phyloP scores from a whole-genome alignment of 805 yeast species.

The Metschnikowia anglica region DNA sequence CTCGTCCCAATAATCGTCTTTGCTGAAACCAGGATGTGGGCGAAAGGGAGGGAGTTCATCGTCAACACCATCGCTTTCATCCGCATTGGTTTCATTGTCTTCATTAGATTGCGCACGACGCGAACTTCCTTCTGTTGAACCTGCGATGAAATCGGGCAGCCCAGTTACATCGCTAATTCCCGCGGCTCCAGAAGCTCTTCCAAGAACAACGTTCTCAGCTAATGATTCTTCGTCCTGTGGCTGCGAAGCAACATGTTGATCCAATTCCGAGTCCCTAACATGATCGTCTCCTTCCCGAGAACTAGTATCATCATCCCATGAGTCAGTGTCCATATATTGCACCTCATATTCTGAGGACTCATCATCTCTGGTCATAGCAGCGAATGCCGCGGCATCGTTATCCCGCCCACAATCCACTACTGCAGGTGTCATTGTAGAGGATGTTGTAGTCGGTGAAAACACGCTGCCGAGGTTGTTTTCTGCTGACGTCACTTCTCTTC shows the following conservation, averaged over 20 bases:
- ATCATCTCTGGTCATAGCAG: conserved; percentile 2
- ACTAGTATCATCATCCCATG: conserved; percentile 17
- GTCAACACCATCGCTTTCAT: background rate
- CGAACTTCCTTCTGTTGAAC: background rate
- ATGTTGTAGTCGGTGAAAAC: background rate
- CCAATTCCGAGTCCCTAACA: background rate
- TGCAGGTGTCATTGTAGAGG: background rate
- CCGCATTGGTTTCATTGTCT: background rate
- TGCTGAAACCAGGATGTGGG: conserved; percentile 45
- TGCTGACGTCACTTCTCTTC: too few relatives aligned
- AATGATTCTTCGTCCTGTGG: too few relatives aligned
- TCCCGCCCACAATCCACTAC: conserved; percentile 4
- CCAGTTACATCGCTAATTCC: too few relatives aligned
- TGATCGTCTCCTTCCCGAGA: background rate
- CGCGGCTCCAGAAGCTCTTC: background rate
- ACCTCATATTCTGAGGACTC: conserved; percentile 23
- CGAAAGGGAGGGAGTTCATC: conserved; percentile 43
- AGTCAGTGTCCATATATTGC: conserved; percentile 29
- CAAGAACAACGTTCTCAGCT: background rate
- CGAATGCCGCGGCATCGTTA: too few relatives aligned
- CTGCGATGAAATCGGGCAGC: background rate
- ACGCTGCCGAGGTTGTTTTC: background rate
- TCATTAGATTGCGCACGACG: background rate
- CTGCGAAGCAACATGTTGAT: too few relatives aligned
- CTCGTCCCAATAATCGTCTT: conserved; percentile 51